phyloP scores from a whole-genome alignment of 106 monocot species.

The Amphibolis antarctica region DNA sequence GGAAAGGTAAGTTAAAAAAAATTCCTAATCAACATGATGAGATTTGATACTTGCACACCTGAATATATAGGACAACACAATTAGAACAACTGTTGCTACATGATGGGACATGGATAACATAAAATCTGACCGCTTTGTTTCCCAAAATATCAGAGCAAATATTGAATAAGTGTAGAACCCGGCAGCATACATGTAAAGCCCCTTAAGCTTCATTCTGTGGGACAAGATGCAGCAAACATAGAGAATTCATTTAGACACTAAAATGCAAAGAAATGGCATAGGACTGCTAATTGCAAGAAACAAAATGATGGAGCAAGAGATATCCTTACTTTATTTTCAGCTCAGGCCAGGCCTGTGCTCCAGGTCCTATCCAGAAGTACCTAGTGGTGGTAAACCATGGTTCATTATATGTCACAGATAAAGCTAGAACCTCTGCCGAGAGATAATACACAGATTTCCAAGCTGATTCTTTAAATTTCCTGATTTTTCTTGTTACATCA shows the following conservation, averaged over 20 bases:
- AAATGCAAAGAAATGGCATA: neutral
- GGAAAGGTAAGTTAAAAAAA: too few relatives aligned
- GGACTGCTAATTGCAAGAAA: neutral
- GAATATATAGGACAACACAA: slow-evolving; percentile 70
- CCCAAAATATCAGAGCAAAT: slow-evolving; percentile 85
- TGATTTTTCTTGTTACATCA: slow-evolving; percentile 49
- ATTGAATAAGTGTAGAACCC: slow-evolving; percentile 93
- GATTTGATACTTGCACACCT: too few relatives aligned
- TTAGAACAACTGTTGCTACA: slow-evolving; percentile 60
- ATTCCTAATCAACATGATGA: too few relatives aligned
- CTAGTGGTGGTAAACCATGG: slow-evolving; percentile 79
- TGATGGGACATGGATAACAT: slow-evolving; percentile 90
- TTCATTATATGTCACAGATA: slow-evolving; percentile 69
- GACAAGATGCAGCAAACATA: neutral
- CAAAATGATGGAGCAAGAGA: neutral
- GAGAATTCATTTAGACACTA: neutral
- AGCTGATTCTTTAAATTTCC: slow-evolving; percentile 89
- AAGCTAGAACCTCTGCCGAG: slow-evolving; percentile 49
- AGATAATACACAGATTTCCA: slow-evolving; percentile 85
- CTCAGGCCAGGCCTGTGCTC: slow-evolving; percentile 84
- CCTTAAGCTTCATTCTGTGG: slow-evolving; percentile 10
- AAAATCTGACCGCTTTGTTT: slow-evolving; percentile 82
- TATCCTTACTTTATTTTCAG: slow-evolving; percentile 59
- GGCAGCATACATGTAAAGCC: slow-evolving; percentile 28
- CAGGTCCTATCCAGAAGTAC: slow-evolving; percentile 86